Percentiles rank a stretch among this genome's conserved stretches.
These are phyloP conservation scores for Ciborinia camelliae DNA, from an alignment of 2,329 filamentous ascomycete species.

Conservation along the genomic window DNA sequence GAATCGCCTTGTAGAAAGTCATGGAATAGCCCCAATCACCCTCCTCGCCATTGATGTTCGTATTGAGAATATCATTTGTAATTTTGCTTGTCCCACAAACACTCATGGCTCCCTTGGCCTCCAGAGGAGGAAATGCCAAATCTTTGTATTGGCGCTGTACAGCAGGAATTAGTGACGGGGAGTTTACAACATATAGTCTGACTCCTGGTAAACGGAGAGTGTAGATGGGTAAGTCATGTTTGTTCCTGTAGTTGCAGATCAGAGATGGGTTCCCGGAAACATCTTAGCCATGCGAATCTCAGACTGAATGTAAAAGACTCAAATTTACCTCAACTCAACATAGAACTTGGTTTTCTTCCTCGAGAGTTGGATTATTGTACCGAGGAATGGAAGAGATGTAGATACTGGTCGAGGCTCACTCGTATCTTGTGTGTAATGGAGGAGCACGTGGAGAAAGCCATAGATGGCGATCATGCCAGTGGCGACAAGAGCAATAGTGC, in stretches of 20 bases:
- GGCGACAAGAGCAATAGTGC: background rate
- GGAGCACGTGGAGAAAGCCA: constrained; percentile 8
- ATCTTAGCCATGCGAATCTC: background rate
- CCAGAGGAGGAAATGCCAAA: constrained; percentile 41
- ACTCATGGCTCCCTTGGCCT: constrained; percentile 25
- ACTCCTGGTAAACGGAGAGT: constrained; percentile 43
- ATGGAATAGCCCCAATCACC: constrained; percentile 32
- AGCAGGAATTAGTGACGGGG: constrained; percentile 38
- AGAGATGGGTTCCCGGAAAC: background rate
- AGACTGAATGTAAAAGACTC: background rate
- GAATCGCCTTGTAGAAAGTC: constrained; percentile 39
- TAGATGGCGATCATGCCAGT: constrained; percentile 1
- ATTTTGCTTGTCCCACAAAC: constrained; percentile 28
- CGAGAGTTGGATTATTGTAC: constrained; percentile 9
- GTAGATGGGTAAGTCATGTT: constrained; percentile 38
- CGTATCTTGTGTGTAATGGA: constrained; percentile 12
- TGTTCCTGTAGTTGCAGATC: constrained; percentile 15
- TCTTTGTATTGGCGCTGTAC: constrained; percentile 42
- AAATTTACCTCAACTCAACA: constrained; percentile 11
- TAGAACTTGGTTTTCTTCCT: constrained; percentile 18
- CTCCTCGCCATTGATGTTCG: constrained; percentile 40
- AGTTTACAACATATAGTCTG: constrained; percentile 43
- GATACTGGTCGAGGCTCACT: constrained; percentile 15
- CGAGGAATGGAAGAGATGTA: constrained; percentile 16
- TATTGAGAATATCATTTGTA: constrained; percentile 35